phyloP scores from a whole-genome alignment of 768 basidiomycete species.

The Mycena vulgaris region DNA sequence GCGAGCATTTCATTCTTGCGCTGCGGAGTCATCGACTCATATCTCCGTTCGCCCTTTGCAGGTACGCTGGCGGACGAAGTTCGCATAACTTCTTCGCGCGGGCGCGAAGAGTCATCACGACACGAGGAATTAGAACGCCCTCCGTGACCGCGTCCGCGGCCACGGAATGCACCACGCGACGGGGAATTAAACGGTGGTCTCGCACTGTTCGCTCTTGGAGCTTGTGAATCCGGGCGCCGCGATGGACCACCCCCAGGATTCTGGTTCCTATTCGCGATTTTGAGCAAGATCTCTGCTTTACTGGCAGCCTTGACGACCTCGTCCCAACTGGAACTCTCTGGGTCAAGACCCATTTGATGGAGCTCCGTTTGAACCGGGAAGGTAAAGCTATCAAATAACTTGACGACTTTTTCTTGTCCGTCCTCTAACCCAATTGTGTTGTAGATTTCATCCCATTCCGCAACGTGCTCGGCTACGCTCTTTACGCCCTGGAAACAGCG shows the following conservation, averaged over 20 bases:
- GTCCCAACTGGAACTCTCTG: not conserved
- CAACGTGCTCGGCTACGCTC: slow-evolving; percentile 40
- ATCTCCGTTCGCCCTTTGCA: not conserved
- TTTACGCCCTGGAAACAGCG: not conserved
- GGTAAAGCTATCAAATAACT: slow-evolving; percentile 40
- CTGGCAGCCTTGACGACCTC: not conserved
- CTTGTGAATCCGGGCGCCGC: not conserved
- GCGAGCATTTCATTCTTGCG: slow-evolving; percentile 27
- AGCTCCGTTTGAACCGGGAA: not conserved
- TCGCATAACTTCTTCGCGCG: not conserved
- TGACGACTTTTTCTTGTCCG: slow-evolving; percentile 35
- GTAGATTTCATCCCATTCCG: slow-evolving; percentile 40
- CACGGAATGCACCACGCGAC: not conserved
- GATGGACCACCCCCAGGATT: not conserved
- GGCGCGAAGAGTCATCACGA: not conserved
- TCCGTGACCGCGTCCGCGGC: not conserved
- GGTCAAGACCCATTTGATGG: not conserved
- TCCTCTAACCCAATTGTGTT: slow-evolving; percentile 39
- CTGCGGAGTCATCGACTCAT: not conserved
- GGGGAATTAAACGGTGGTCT: not conserved
- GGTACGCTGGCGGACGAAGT: not conserved
- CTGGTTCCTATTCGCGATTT: not conserved
- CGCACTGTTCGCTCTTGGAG: too few species aligned
- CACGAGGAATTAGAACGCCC: too few species aligned
- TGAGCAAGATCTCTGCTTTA: not conserved